These are phyloP conservation scores for Takakia lepidozioides DNA, from an alignment of 225 moss, liverwort and hornwort species.

Conservation along the genomic window DNA sequence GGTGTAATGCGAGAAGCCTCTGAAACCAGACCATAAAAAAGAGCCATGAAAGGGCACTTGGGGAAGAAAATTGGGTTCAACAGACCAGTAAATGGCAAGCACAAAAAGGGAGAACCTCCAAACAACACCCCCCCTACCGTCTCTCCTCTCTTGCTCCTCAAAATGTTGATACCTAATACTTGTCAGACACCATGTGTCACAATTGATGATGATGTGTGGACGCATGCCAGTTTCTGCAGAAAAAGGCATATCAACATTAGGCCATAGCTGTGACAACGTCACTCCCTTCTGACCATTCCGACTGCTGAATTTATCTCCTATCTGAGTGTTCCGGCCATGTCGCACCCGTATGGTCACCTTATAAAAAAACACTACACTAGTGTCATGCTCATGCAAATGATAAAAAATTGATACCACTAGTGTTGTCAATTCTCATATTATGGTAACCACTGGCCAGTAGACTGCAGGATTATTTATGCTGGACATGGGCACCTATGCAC, in stretches of 20 bases:
- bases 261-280: slow-evolving; percentile 95
- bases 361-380: too few relatives aligned
- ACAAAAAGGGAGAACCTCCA: too few relatives aligned
- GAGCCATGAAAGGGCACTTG: too few relatives aligned
- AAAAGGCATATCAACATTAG: slow-evolving; percentile 94
- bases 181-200: slow-evolving; percentile 96
- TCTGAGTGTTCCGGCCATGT: slow-evolving; percentile 81
- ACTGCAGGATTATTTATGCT: too few relatives aligned
- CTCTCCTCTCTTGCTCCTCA: too few relatives aligned
- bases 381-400: too few relatives aligned
- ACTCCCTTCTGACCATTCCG: slow-evolving; percentile 98
- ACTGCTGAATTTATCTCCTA: slow-evolving; percentile 98
- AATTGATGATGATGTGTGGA: slow-evolving; percentile 92
- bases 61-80: too few relatives aligned
- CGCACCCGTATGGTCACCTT: slow-evolving; percentile 84
- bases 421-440: not conserved
- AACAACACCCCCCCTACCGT: too few relatives aligned
- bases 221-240: slow-evolving; percentile 93
- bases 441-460: not conserved
- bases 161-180: slow-evolving; percentile 77
- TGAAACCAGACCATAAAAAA: too few relatives aligned
- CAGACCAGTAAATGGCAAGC: too few relatives aligned
- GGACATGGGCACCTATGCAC: too few relatives aligned
- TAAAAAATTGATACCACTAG: not conserved
- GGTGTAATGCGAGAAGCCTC: too few relatives aligned